These are phyloP conservation scores for Talaromyces sp. DNA, from an alignment of 2,329 filamentous ascomycete species.

Conservation along the genomic window DNA sequence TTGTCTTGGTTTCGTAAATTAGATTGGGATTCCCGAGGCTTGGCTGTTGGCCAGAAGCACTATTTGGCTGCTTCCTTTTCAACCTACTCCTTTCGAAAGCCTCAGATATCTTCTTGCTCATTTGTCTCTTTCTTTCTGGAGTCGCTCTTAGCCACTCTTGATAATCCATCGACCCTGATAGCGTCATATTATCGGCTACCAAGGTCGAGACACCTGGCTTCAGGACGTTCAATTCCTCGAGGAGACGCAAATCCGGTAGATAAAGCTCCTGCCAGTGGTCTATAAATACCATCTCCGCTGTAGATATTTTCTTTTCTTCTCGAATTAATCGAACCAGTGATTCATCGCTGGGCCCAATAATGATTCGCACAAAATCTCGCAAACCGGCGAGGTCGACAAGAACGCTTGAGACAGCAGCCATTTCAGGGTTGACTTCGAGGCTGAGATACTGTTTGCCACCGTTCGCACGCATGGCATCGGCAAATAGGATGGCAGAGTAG, in stretches of 20 bases:
- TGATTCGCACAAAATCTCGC: slow-evolving; percentile 58
- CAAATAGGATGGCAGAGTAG: slow-evolving; percentile 72
- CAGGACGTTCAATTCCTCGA: not conserved
- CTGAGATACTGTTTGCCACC: slow-evolving; percentile 62
- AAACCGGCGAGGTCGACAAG: slow-evolving; percentile 67
- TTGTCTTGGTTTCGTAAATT: no score
- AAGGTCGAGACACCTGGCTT: not conserved
- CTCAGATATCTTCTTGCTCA: not conserved
- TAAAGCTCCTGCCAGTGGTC: not conserved
- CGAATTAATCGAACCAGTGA: not conserved
- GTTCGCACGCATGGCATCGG: slow-evolving; percentile 53
- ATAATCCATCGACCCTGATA: not conserved
- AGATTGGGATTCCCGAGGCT: no score
- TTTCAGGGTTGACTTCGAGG: slow-evolving; percentile 66
- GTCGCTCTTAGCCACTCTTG: not conserved
- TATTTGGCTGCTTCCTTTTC: no score
- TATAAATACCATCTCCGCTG: not conserved
- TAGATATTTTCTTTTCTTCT: not conserved
- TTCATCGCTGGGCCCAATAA: slow-evolving; percentile 51
- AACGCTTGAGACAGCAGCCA: slow-evolving; percentile 60
- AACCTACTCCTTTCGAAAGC: slow-evolving; percentile 3
- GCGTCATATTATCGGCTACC: not conserved
- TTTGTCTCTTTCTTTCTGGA: not conserved
- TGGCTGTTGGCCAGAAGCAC: no score
- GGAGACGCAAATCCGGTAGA: not conserved